phyloP scores from a whole-genome alignment of 2,329 filamentous ascomycete genomes.

The Colletotrichum tropicale region DNA sequence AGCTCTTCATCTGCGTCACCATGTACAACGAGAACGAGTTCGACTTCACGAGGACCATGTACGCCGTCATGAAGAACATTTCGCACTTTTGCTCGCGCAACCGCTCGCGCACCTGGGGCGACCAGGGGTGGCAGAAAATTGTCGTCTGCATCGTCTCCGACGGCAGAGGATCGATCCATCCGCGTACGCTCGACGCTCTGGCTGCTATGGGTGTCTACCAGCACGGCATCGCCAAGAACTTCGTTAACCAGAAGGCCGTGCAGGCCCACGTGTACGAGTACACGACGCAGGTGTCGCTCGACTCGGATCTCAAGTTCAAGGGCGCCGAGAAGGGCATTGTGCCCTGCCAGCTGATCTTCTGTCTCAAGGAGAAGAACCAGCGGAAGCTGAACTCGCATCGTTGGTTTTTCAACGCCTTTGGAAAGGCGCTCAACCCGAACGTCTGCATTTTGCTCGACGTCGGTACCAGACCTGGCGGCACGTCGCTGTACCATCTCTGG shows the following conservation, averaged over 20 bases:
- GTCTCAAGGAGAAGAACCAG: slow-evolving; percentile 95
- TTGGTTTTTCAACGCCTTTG: slow-evolving; percentile 99
- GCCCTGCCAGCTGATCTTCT: slow-evolving; percentile 98
- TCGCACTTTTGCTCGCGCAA: slow-evolving; percentile 92
- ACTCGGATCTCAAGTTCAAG: slow-evolving; percentile 97
- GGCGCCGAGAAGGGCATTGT: slow-evolving; percentile 99
- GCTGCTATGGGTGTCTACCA: slow-evolving; percentile 98
- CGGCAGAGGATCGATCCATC: slow-evolving; percentile 87
- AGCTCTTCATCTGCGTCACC: slow-evolving; percentile 94
- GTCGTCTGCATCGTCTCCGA: slow-evolving; percentile 97
- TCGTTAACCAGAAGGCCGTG: slow-evolving; percentile 94
- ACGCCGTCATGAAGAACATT: slow-evolving; percentile 98
- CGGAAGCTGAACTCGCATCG: slow-evolving; percentile 98
- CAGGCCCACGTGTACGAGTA: slow-evolving; percentile 99
- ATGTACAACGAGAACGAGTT: slow-evolving; percentile 99
- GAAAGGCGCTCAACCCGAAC: slow-evolving; percentile 89
- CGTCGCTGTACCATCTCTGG: slow-evolving; percentile 96
- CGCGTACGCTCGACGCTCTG: slow-evolving; percentile 88
- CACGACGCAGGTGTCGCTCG: slow-evolving; percentile 95
- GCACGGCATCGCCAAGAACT: slow-evolving; percentile 97
- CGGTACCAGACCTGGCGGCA: slow-evolving; percentile 87
- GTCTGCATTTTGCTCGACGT: slow-evolving; percentile 97
- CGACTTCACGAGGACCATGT: slow-evolving; percentile 96
- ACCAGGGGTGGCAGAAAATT: slow-evolving; percentile 98
- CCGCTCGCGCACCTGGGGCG: slow-evolving; percentile 95